Evolutionary conservation across 257 asterid genomes (phyloP).

Genomic region (Nicotiana undulata): DNA sequence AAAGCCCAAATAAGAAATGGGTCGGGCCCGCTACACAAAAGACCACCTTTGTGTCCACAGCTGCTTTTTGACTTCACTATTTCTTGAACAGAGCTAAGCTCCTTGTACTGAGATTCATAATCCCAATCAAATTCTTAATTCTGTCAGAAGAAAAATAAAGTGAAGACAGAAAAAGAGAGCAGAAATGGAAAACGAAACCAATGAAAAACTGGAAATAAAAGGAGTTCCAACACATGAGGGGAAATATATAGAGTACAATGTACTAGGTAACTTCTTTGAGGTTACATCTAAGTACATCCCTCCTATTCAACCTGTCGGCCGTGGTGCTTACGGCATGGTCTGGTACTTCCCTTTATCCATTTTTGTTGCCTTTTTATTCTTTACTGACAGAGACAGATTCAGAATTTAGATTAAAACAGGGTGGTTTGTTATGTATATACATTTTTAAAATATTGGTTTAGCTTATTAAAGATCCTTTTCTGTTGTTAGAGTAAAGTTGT

Average conservation of each 20-base stretch:
- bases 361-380: background rate
- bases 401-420: background rate
- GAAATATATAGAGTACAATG: constrained; percentile 56
- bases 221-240: constrained; percentile 63
- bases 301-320: constrained; percentile 69
- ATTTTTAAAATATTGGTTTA: no score
- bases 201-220: constrained; percentile 30
- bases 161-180: background rate
- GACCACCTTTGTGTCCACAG: background rate
- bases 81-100: background rate
- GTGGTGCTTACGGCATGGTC: constrained; percentile 89
- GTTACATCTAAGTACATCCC: constrained; percentile 64
- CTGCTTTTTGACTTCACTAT: background rate
- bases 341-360: constrained; percentile 31
- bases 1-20: background rate
- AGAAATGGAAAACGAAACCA: constrained; percentile 6
- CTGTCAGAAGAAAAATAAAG: background rate
- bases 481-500: background rate
- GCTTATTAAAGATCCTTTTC: background rate
- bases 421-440: background rate
- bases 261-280: constrained; percentile 64
- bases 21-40: background rate
- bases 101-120: background rate
- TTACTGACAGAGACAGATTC: background rate
- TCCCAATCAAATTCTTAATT: background rate